phyloP scores from a whole-genome alignment of 805 yeast genomes.

The Priceomyces melissophilus region DNA sequence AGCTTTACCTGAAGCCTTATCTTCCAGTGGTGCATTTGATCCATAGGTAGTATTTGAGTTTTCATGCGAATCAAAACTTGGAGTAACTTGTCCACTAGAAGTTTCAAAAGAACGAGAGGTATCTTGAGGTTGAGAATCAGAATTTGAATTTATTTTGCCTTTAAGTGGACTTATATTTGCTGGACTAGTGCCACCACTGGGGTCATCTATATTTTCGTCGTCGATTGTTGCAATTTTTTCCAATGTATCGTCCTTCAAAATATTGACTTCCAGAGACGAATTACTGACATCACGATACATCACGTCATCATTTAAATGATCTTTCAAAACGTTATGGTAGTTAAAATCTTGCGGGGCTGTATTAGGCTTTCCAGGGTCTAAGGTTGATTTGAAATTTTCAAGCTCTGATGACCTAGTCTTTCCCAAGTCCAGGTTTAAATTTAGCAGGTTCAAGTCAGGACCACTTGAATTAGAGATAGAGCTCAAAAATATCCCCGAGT shows the following conservation, averaged over 20 bases:
- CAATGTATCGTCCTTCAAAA: constrained; percentile 20
- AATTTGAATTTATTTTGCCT: background rate
- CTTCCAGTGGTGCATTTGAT: constrained; percentile 1
- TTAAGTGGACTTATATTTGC: background rate
- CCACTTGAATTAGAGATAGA: constrained; percentile 2
- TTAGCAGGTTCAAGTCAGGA: constrained; percentile 2
- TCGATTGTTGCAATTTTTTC: constrained; percentile 30
- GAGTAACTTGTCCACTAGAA: background rate
- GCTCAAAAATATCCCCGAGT: background rate
- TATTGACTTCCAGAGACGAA: constrained; percentile 10
- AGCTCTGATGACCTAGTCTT: constrained; percentile 3
- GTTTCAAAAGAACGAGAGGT: background rate
- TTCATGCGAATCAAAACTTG: background rate
- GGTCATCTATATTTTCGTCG: constrained; percentile 31
- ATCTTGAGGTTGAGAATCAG: background rate
- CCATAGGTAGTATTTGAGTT: background rate
- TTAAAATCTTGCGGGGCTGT: constrained; percentile 17
- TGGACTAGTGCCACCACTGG: background rate
- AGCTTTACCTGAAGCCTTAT: background rate
- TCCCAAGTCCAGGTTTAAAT: constrained; percentile 1
- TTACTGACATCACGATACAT: constrained; percentile 5
- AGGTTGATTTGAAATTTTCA: constrained; percentile 27
- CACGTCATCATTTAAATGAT: constrained; percentile 3
- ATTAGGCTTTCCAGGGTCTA: constrained; percentile 45
- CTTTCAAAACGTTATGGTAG: constrained; percentile 16